phyloP scores from a whole-genome alignment of 2,329 filamentous ascomycete genomes.

The Fusarium sp. region DNA sequence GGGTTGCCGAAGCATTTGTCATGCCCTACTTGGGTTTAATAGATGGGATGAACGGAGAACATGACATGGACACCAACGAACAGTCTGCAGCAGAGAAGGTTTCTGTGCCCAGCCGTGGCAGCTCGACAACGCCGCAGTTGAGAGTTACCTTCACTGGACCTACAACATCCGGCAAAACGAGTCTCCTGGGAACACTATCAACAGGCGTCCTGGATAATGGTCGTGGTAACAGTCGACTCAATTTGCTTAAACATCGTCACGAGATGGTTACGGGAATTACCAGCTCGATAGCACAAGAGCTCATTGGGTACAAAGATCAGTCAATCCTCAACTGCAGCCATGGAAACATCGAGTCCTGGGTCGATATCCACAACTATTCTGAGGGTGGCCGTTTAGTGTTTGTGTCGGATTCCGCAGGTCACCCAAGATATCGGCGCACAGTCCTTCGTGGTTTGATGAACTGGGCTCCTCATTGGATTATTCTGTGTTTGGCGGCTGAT shows the following conservation, averaged over 20 bases:
- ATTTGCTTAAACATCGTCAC: conserved; percentile 90
- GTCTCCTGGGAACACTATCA: conserved; percentile 85
- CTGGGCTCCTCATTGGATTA: conserved; percentile 94
- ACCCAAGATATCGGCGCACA: conserved; percentile 88
- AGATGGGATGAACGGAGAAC: conserved; percentile 15
- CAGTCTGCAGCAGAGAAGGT: conserved; percentile 19
- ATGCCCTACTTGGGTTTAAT: conserved; percentile 71
- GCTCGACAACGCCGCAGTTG: conserved; percentile 76
- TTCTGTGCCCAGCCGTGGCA: conserved; percentile 54
- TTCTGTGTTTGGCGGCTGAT: conserved; percentile 88
- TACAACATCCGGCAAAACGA: conserved; percentile 93
- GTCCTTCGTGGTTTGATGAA: conserved; percentile 90
- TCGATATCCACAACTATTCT: conserved; percentile 87
- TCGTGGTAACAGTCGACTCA: conserved; percentile 87
- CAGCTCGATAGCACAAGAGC: conserved; percentile 92
- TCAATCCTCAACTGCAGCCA: conserved; percentile 84
- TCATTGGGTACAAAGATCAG: conserved; percentile 80
- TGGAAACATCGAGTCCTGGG: conserved; percentile 90
- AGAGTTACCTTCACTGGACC: conserved; percentile 89
- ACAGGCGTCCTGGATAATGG: conserved; percentile 93
- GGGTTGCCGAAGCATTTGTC: conserved; percentile 92
- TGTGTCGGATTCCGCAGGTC: conserved; percentile 90
- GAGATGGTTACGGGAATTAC: conserved; percentile 93
- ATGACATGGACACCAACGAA: not conserved
- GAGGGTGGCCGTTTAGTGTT: conserved; percentile 83